These are phyloP conservation scores for Arthrinium phaeospermum DNA, from an alignment of 2,329 filamentous ascomycete genomes.

Conservation along the genomic window DNA sequence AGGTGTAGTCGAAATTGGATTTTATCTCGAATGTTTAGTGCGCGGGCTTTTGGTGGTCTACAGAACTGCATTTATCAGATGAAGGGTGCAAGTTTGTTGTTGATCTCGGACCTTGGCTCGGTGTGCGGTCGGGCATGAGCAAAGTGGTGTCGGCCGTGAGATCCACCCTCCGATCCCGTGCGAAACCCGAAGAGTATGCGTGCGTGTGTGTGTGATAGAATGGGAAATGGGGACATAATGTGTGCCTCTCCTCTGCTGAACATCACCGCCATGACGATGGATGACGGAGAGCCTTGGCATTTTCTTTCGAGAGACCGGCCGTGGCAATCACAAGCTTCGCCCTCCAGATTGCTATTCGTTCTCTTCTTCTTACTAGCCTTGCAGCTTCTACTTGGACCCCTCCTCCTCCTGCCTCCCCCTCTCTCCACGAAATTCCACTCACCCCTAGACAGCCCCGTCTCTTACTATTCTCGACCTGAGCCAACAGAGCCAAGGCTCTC, in stretches of 20 bases:
- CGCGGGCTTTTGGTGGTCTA: no score
- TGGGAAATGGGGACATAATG: no score
- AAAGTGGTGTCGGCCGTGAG: not conserved
- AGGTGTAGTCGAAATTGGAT: not conserved
- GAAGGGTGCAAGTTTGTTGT: not conserved
- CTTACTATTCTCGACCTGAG: not conserved
- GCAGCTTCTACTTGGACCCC: not conserved
- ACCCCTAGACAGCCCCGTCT: not conserved
- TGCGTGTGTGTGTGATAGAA: not conserved
- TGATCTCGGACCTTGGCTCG: not conserved
- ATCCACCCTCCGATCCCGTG: not conserved
- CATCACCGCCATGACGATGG: not conserved
- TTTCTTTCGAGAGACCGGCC: not conserved
- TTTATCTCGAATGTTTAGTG: not conserved
- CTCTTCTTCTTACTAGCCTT: not conserved
- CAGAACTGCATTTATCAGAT: not conserved
- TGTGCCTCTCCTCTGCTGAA: not conserved
- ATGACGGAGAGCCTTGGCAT: not conserved
- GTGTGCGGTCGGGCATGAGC: not conserved
- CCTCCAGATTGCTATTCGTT: not conserved
- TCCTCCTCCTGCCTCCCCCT: not conserved
- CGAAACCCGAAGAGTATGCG: not conserved
- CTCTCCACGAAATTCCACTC: not conserved
- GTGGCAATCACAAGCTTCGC: conserved; percentile 8
- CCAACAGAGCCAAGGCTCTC: not conserved